Conservation (phyloP, 2,329 filamentous ascomycete species). For the Thelonectria blattea region DNA sequence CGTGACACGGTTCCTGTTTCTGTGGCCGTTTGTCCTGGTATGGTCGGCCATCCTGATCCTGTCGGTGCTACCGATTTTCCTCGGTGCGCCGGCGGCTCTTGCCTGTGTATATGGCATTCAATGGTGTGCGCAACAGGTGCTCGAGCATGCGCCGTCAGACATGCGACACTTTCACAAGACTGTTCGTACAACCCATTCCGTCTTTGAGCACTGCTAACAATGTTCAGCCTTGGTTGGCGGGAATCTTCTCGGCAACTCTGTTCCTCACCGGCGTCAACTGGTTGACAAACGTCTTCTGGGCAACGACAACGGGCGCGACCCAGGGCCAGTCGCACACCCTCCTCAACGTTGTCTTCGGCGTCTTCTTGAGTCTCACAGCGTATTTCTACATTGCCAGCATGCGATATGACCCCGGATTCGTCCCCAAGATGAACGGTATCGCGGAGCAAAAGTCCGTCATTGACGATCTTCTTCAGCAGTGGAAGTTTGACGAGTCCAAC, state of each 20-base stretch:
- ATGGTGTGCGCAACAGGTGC: conserved; percentile 75
- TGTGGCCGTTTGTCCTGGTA: conserved; percentile 83
- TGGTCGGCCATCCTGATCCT: conserved; percentile 74
- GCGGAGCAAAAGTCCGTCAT: conserved; percentile 90
- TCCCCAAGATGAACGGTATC: conserved; percentile 88
- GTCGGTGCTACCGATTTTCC: conserved; percentile 74
- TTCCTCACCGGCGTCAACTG: conserved; percentile 83
- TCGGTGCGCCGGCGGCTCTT: conserved; percentile 75
- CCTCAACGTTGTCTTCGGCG: conserved; percentile 76
- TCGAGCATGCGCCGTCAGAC: conserved; percentile 83
- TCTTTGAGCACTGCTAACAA: conserved; percentile 12
- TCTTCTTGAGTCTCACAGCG: conserved; percentile 67
- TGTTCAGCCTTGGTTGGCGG: conserved; percentile 82
- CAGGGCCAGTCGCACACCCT: conserved; percentile 61
- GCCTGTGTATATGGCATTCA: conserved; percentile 74
- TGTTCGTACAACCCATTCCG: conserved; percentile 54
- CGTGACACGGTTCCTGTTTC: conserved; percentile 84
- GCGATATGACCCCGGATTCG: conserved; percentile 87
- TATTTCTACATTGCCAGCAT: conserved; percentile 92
- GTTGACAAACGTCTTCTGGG: conserved; percentile 64
- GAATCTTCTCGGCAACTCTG: conserved; percentile 87
- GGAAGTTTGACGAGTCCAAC: conserved; percentile 92
- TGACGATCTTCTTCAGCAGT: conserved; percentile 80
- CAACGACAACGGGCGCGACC: conserved; percentile 27
- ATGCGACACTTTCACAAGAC: conserved; percentile 92